phyloP scores from a whole-genome alignment of 129 eudicot genomes.

The Centella asiatica region DNA sequence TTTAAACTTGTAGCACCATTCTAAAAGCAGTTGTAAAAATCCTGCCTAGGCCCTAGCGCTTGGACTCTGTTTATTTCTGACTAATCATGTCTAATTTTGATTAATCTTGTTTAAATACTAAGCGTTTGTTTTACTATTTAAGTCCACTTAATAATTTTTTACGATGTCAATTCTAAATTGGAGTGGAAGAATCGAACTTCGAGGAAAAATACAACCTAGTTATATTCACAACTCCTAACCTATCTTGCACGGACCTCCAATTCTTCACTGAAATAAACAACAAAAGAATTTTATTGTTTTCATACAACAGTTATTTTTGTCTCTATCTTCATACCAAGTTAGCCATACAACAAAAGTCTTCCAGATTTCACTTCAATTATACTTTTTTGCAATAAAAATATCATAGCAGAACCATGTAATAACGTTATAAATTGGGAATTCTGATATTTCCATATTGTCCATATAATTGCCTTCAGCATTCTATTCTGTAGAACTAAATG shows the following conservation, averaged over 20 bases:
- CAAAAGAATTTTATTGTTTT: background rate
- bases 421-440: background rate
- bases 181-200: background rate
- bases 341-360: background rate
- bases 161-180: too few species aligned
- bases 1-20: too few species aligned
- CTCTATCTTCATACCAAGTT: background rate
- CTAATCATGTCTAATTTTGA: too few species aligned
- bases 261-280: background rate
- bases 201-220: background rate
- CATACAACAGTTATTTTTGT: background rate
- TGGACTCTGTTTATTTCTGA: too few species aligned
- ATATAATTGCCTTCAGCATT: too few species aligned
- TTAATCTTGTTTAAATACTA: too few species aligned
- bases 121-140: too few species aligned
- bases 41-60: too few species aligned
- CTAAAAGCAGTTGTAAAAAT: too few species aligned
- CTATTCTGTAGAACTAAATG: slow-evolving; percentile 17
- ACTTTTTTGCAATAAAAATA: too few species aligned
- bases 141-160: too few species aligned
- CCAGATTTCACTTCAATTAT: background rate
- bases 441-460: background rate
- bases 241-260: background rate
- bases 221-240: background rate
- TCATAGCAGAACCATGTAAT: background rate